These are phyloP conservation scores for Paecilomyces sp. DNA, from an alignment of 2,329 filamentous ascomycete genomes.

Conservation along the genomic window DNA sequence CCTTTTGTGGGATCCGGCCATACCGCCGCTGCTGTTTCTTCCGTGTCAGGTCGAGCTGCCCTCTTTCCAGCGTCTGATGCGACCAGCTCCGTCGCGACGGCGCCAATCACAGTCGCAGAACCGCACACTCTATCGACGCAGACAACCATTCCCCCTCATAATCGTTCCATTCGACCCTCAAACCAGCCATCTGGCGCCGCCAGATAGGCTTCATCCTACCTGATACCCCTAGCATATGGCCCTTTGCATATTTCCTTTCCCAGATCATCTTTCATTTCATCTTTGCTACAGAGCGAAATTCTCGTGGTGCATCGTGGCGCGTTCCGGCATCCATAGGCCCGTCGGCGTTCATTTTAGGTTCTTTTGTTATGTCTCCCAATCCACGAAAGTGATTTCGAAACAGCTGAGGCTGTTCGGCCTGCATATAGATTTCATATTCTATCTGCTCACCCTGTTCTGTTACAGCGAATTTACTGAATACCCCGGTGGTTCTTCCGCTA, in stretches of 20 bases:
- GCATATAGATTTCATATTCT: not conserved
- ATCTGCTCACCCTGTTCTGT: constrained; percentile 1
- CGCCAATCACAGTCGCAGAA: constrained; percentile 12
- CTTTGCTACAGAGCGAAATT: not conserved
- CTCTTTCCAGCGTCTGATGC: constrained; percentile 9
- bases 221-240: not conserved
- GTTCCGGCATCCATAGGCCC: not conserved
- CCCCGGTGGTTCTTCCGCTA: constrained; percentile 4
- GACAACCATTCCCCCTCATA: constrained; percentile 8
- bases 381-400: not conserved
- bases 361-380: not conserved
- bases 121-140: constrained; percentile 15
- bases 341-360: not conserved
- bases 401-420: not conserved
- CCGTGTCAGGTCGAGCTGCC: constrained; percentile 6
- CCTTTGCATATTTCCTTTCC: not conserved
- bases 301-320: not conserved
- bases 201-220: constrained; percentile 10
- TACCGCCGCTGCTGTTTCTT: constrained; percentile 10
- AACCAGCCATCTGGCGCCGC: constrained; percentile 19
- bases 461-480: constrained; percentile 4
- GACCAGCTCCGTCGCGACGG: constrained; percentile 9
- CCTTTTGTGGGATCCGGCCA: constrained; percentile 9
- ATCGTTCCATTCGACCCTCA: constrained; percentile 13
- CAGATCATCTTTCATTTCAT: not conserved